Percentiles rank a stretch among this genome's conserved stretches.
Evolutionary conservation across 208 protist genomes (phyloP).

Genomic region (Zelonia costaricensis): DNA sequence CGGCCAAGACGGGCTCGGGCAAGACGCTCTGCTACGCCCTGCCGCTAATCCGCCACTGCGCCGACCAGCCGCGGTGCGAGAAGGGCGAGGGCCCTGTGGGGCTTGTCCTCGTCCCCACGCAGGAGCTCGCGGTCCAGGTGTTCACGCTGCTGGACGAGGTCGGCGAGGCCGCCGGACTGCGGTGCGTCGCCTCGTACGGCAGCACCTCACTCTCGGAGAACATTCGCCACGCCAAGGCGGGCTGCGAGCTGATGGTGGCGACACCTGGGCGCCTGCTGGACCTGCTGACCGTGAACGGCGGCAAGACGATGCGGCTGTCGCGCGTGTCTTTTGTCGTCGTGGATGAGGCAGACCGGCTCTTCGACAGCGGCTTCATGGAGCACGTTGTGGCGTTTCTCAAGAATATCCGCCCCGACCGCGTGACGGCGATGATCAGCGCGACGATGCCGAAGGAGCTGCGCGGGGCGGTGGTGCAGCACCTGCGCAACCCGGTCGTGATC

Average conservation of each 20-base stretch:
- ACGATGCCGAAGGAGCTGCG: constrained; percentile 91
- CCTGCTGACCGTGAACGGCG: constrained; percentile 85
- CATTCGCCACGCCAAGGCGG: constrained; percentile 58
- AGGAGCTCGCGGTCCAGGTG: constrained; percentile 94
- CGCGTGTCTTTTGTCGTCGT: constrained; percentile 89
- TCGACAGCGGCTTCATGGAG: constrained; percentile 94
- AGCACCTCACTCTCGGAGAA: constrained; percentile 75
- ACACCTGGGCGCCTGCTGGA: constrained; percentile 90
- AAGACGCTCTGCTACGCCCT: constrained; percentile 95
- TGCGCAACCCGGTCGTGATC: constrained; percentile 86
- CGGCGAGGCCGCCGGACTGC: constrained; percentile 46
- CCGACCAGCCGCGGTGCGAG: constrained; percentile 76
- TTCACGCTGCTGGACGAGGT: constrained; percentile 71
- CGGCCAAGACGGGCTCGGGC: constrained; percentile 94
- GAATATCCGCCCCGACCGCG: constrained; percentile 88
- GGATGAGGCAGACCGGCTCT: constrained; percentile 95
- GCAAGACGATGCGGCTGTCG: constrained; percentile 55
- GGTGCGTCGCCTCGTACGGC: constrained; percentile 76
- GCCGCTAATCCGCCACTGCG: constrained; percentile 89
- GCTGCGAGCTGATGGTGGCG: constrained; percentile 81
- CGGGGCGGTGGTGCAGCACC: constrained; percentile 60
- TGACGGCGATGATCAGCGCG: constrained; percentile 92
- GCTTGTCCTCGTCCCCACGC: constrained; percentile 93
- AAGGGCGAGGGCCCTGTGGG: constrained; percentile 88
- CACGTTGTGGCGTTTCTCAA: constrained; percentile 91